A percentile compares a stretch with the other conserved stretches of the same genome.
Conservation (phyloP, 768 basidiomycete species). For the Lepiota venenata region DNA sequence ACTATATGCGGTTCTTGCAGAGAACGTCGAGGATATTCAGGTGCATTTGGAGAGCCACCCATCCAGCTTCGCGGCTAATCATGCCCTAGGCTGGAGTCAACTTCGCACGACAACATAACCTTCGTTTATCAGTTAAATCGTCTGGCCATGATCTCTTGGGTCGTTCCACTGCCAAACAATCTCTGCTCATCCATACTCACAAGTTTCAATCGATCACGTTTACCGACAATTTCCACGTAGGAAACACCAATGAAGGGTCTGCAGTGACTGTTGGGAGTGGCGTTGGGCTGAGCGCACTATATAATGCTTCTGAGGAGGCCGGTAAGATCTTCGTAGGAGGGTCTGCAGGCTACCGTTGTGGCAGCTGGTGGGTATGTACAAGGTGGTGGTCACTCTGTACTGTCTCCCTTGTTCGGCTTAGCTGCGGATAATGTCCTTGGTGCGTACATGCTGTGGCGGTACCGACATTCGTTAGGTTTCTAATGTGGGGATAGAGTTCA, state of each 20-base stretch:
- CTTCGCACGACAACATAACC: conserved; percentile 32
- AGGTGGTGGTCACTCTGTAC: conserved; percentile 41
- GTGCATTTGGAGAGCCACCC: no score
- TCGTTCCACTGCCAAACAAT: conserved; percentile 36
- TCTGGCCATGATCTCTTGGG: conserved; percentile 43
- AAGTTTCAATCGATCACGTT: conserved; percentile 29
- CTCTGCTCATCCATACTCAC: conserved; percentile 36
- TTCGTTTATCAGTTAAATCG: conserved; percentile 34
- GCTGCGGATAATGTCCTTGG: conserved; percentile 20
- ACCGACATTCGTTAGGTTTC: no score
- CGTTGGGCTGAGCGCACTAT: conserved; percentile 42
- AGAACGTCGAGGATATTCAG: conserved; percentile 33
- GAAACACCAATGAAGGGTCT: background rate
- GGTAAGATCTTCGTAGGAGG: conserved; percentile 44
- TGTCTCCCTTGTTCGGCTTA: conserved; percentile 38
- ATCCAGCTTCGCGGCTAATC: no score
- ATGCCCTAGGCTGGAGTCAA: conserved; percentile 23
- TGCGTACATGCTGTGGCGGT: no score
- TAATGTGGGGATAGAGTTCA: conserved; percentile 40
- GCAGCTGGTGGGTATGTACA: conserved; percentile 45
- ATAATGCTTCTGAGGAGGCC: conserved; percentile 31
- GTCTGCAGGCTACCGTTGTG: conserved; percentile 36
- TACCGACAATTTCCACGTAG: conserved; percentile 21
- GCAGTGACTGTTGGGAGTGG: conserved; percentile 35
- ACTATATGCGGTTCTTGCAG: conserved; percentile 35